Evolutionary conservation across 1,284 basidiomycete genomes (phyloP).

Genomic region (Naganishia liquefaciens): DNA sequence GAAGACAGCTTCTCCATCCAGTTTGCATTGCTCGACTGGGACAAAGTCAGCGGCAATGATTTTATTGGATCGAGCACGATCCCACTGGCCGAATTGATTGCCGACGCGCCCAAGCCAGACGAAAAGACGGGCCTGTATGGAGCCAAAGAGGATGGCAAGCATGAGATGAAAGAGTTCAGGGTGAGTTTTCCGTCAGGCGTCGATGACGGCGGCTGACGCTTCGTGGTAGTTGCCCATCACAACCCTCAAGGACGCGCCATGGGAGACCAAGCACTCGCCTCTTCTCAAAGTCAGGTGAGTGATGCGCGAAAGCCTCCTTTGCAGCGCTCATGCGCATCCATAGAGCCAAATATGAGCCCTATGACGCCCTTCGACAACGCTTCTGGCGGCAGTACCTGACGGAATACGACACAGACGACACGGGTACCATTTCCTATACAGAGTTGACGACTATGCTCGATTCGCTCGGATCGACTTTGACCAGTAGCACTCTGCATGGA

Average conservation of each 20-base stretch:
- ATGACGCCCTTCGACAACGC: conserved; percentile 80
- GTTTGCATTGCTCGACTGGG: conserved; percentile 88
- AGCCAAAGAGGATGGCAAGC: conserved; percentile 58
- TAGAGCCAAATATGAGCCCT: conserved; percentile 92
- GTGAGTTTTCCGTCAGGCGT: conserved; percentile 54
- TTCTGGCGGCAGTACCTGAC: conserved; percentile 90
- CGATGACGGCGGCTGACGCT: conserved; percentile 7
- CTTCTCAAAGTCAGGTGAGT: conserved; percentile 40
- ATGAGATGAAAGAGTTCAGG: conserved; percentile 70
- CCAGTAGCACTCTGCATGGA: conserved; percentile 70
- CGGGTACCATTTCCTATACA: conserved; percentile 71
- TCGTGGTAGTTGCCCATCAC: conserved; percentile 44
- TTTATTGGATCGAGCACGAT: conserved; percentile 74
- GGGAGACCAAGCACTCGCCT: conserved; percentile 52
- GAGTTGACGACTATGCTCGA: conserved; percentile 97
- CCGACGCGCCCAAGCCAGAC: conserved; percentile 71
- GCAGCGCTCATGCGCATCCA: conserved; percentile 33
- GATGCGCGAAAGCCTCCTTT: conserved; percentile 21
- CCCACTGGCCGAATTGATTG: conserved; percentile 69
- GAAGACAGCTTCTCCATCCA: conserved; percentile 76
- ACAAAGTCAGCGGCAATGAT: conserved; percentile 82
- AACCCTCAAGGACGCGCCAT: conserved; percentile 49
- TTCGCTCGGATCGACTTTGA: conserved; percentile 91
- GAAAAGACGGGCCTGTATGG: conserved; percentile 71
- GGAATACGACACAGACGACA: conserved; percentile 90